Evolutionary conservation across 2,329 filamentous ascomycete species (phyloP), one percentile per base, ranked within the genome.

Genomic region (Trichoderma citrinoviride): DNA sequence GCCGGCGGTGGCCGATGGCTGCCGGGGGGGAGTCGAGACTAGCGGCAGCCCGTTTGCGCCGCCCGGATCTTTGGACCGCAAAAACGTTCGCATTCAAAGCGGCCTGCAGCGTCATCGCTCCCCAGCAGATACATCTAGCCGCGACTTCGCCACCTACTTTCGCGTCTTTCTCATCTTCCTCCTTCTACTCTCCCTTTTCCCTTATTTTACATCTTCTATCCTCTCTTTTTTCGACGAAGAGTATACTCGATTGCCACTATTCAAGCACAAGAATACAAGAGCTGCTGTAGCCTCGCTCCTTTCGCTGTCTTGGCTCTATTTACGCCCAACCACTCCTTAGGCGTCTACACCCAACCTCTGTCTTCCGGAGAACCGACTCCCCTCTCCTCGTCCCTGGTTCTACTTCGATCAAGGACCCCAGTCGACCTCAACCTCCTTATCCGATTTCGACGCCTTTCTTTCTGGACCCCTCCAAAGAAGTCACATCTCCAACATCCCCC

Each of bases 1-100:
- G n/a, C 64, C 37, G 63, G 55, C 56, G 63, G 55, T 65, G 63
- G 63, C 63, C 63, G 63, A 61, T 65, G 55, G 17, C 56, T 65
- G 63, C 63, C 63, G 56, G 54, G 49, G 33, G 44, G 19, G 3
- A 15, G 15, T 4, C 6, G n/a, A 27, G 43, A 46, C 49, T 62
- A 62, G 49, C 19, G 52, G 37, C 25, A 61, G 46, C 19, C 37
- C n/a, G 21, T 61, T 61, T 61, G 57, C 56, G 47, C 49, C n/a
- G 56, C 50, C 56, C 40, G 56, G 33, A 37, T 10, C 40, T 60
- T 46, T 50, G 60, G 49, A 25, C 33, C 33, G 33, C 33, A 37
- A 37, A 37, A n/a, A n/a, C n/a, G n/a, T 37, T 14, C 33, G 12
- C 33, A 14, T 37, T 8, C 29, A 7, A 6, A 29, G 58, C 21